Base-by-base conservation (phyloP, 345 rosid genomes). In the Eucalyptus sp. region DNA sequence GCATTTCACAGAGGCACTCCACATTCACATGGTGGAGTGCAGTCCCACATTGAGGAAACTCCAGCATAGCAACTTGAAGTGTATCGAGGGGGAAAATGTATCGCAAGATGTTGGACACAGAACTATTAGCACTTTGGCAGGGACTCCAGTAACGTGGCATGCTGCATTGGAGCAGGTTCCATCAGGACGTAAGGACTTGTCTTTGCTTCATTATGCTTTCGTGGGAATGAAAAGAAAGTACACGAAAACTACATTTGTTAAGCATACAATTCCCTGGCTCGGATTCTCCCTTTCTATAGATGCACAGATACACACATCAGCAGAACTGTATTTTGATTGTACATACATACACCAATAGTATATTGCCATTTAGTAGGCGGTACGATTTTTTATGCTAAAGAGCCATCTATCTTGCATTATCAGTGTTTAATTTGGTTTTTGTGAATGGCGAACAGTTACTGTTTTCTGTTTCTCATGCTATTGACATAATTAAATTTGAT, bases 21-120 rank as follows among this genome's bases (percentile, higher is more conserved):
- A 96, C 83, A 87, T 96, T 87, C 97, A 96, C 90, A 89, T 97
- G 96, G 97, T 97, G 90, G 99, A 98, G 89, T 97, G 98, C 83
- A 98, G 99, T 93, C 99, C 99, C 25, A 87, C 92, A 10, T 87
- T 98, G 85, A 95, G 96, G 92, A 94, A 98, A 93, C 94, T 96
- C 87, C 98, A 96, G 93, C 92, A 93, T 87, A 89, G 68, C 84
- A 94, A 91, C 90, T 92, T 98, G 91, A 94, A 95, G 91, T 98
- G 99, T 89, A 64, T 86, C 12, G 95, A 94, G 87, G 95, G 90
- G 43, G 91, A 90, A 64, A 62, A 76, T 90, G 29, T 86, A 43
- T 13, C 51, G 84, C 94, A 87, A 86, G 86, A 87, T 90, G 89
- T 86, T 46, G 95, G 93, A 86, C 93, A 91, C 87, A 93, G 89